Percentiles rank a stretch among this genome's conserved stretches.
These are phyloP conservation scores for Neoboletus magnificus DNA, from an alignment of 768 basidiomycete genomes.

Conservation along the genomic window DNA sequence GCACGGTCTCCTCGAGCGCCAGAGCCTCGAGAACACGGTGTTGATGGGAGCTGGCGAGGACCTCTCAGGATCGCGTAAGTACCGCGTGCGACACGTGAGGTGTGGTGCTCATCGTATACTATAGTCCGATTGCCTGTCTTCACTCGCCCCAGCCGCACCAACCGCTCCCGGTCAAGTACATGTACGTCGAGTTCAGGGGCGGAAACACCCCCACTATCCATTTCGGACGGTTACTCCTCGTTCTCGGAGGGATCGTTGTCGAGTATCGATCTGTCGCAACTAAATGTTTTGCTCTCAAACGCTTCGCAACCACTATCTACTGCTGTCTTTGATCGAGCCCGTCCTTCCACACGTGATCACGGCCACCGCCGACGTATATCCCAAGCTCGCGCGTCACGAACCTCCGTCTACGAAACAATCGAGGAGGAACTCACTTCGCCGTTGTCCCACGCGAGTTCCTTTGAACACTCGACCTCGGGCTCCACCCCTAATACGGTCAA, in stretches of 20 bases:
- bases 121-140: constrained; percentile 57
- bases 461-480: constrained; percentile 9
- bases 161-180: constrained; percentile 64
- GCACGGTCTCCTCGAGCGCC: constrained; percentile 57
- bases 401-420: constrained; percentile 78
- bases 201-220: constrained; percentile 69
- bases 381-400: constrained; percentile 55
- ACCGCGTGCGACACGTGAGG: not conserved
- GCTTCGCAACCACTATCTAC: constrained; percentile 49
- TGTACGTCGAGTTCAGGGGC: constrained; percentile 64
- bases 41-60: constrained; percentile 70
- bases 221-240: constrained; percentile 63
- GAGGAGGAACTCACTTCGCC: constrained; percentile 58
- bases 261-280: constrained; percentile 66
- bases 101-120: not conserved
- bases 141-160: constrained; percentile 49
- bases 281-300: constrained; percentile 56
- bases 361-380: constrained; percentile 73
- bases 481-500: constrained; percentile 33
- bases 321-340: constrained; percentile 37
- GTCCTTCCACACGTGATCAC: constrained; percentile 50
- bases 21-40: constrained; percentile 64
- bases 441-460: constrained; percentile 26
- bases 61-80: constrained; percentile 46
- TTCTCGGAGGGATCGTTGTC: constrained; percentile 72